Percentiles rank a stretch among this genome's conserved stretches.
Evolutionary conservation across 129 eudicot species (phyloP).

Genomic region (Chrysanthemum seticuspe): DNA sequence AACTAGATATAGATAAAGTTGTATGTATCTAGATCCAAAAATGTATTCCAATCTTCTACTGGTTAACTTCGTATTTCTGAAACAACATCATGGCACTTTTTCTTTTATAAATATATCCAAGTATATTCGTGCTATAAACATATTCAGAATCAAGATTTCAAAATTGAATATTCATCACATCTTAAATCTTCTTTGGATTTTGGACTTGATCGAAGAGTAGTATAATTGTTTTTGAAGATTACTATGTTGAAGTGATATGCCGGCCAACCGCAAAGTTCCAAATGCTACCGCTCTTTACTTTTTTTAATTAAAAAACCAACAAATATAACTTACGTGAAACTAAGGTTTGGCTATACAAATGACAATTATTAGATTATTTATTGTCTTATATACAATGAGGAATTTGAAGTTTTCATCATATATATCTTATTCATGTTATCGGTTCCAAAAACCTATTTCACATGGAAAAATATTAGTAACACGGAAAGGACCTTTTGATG

Average conservation of each 20-base stretch:
- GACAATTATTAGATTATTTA: constrained; percentile 2
- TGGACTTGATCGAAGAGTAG: neutral
- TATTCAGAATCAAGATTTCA: no score
- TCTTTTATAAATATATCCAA: no score
- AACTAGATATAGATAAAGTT: no score
- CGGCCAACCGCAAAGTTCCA: constrained; percentile 47
- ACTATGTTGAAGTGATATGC: constrained; percentile 20
- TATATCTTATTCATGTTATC: no score
- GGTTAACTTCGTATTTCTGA: no score
- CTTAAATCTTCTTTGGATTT: neutral
- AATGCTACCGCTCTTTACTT: constrained; percentile 20
- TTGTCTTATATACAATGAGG: constrained; percentile 3
- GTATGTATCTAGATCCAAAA: no score
- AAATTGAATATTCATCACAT: no score
- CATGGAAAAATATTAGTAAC: neutral
- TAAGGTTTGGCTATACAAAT: no score
- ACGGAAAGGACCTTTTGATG: neutral
- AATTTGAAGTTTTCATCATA: neutral
- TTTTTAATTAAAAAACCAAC: constrained; percentile 1
- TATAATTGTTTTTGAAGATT: constrained; percentile 19
- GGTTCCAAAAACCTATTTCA: no score
- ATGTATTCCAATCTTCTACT: no score
- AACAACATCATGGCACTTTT: no score
- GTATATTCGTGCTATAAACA: no score
- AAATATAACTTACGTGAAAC: neutral